Evolutionary conservation across 169 alveolate genomes (phyloP), one percentile per base, ranked within the genome.

Genomic region (Babesia microti): DNA sequence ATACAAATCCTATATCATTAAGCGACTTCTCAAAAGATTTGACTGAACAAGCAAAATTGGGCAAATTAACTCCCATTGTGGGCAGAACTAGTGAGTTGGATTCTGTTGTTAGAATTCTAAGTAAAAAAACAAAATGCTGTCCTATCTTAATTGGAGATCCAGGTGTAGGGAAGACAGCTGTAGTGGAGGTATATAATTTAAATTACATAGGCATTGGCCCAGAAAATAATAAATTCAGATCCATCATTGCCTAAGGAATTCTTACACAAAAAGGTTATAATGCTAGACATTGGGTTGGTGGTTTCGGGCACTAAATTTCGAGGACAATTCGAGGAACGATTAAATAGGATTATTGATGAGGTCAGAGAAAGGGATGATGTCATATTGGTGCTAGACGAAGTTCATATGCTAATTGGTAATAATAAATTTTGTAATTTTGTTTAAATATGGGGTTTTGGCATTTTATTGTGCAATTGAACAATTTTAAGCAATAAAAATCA

Each of bases 311-410:
- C 94, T 28, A 78, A 80, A 47, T 87, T 80, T 71, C 50, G 94
- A 32, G 94, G 94, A 3, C 91, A 84, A 41, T 87, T 87, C 53
- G 94, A 87, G 53, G 94, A 83, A 59, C 68, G 91, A 14, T 66
- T 87, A 32, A 80, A 84, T 30, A 74, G 72, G 4, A 78, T 87
- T n/a, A 53, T 87, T 39, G 68, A 61, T 44, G 91, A 81, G 39
- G 79, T 84, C 30, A 80, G 67, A 44, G 65, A 80, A 24, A 72
- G 78, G 23, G 73, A 78, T 28, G 85, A 88, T 6, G 58, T 72
- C 26, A 72, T 87, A 27, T 78, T 87, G 36, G 84, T 87, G 40
- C 81, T 87, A 30, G 94, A 87, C 33, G 94, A 86, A 51, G 81
- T 81, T 7, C 94, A 87, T 57, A 67, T 78, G 59, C 63, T 87